Evolutionary conservation across 768 basidiomycete species (phyloP), one percentile per base, ranked within the genome.

Genomic region (Strobilomyces echinocephalus): DNA sequence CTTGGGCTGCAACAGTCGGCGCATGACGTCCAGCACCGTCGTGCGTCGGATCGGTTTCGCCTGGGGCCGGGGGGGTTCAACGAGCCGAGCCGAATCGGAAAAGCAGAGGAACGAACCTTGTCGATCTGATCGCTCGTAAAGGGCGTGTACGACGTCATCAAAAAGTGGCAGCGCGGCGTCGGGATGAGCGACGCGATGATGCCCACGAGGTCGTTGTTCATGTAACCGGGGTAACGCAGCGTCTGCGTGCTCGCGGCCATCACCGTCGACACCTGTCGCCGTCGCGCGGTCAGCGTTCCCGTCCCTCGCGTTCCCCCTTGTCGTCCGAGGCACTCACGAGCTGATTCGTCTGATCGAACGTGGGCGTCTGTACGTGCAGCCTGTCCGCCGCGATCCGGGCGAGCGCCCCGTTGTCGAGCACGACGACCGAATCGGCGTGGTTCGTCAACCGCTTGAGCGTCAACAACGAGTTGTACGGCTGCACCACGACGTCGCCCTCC

Each of bases 141-240:
- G 0, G 97, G 97, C 8, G 97, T 99, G 64, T 98, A 99, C 14
- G 93, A 93, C 10, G 97, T 98, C 91, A 95, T 95, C 47, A 99
- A 79, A 79, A 97, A 97, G 71, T 99, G 95, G 67, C 95, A 97
- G 46, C 95, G 81, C 26, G 95, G 95, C 4, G 95, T 97, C 2
- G 95, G 95, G 59, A 99, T 97, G 49, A 99, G 81, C 15, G 91
- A 93, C 7, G 95, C 94, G 52, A 98, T 88, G 58, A 99, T 95
- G 26, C 95, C 92, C 59, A 97, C 95, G 35, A 98, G 82, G 65
- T 99, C 95, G 63, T 97, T 99, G 77, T 98, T 97, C 95, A 97
- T 98, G 72, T 97, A 97, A 46, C 93, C 91, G 0, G 95, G 95
- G 73, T 97, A 99, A 63, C 95, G 83, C 24, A 99, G 80, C 14